phyloP scores from a whole-genome alignment of 306 rosid genomes.

The Quercus robur region DNA sequence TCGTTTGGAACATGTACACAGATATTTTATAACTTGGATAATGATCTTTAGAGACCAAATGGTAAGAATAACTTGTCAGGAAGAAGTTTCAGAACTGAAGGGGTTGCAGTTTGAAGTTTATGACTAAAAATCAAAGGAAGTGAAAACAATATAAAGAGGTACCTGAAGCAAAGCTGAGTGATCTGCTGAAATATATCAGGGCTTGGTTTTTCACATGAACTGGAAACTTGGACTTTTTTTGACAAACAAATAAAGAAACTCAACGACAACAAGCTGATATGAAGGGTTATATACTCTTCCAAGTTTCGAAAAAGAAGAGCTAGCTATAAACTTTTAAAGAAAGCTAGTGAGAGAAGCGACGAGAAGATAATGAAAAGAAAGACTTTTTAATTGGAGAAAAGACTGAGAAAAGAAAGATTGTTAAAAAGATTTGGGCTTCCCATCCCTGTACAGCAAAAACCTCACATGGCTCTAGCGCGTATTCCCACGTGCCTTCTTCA shows the following conservation, averaged over 20 bases:
- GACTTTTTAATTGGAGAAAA: conserved; percentile 28
- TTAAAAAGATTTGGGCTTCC: conserved; percentile 35
- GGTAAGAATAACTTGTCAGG: neutral
- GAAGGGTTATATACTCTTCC: neutral
- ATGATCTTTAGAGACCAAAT: neutral
- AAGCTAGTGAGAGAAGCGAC: conserved; percentile 18
- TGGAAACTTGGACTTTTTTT: too few species aligned
- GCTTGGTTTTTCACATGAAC: neutral
- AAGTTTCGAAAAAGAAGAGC: neutral
- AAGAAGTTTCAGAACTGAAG: neutral
- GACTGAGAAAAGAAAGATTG: conserved; percentile 28
- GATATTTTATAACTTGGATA: too few species aligned
- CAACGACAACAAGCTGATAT: neutral
- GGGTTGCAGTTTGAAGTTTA: neutral
- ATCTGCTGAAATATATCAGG: conserved; percentile 7
- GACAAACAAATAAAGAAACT: neutral
- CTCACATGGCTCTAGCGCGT: conserved; percentile 45
- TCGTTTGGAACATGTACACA: too few species aligned
- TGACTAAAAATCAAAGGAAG: neutral
- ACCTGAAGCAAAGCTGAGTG: conserved; percentile 22
- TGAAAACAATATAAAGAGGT: neutral
- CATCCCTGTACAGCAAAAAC: conserved; percentile 38
- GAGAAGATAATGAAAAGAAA: conserved; percentile 16
- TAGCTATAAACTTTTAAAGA: neutral
- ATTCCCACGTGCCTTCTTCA: neutral